A percentile compares a stretch with the other conserved stretches of the same genome.
These are phyloP conservation scores for Ustilago esculenta DNA, from an alignment of 1,284 basidiomycete species.

Conservation along the genomic window DNA sequence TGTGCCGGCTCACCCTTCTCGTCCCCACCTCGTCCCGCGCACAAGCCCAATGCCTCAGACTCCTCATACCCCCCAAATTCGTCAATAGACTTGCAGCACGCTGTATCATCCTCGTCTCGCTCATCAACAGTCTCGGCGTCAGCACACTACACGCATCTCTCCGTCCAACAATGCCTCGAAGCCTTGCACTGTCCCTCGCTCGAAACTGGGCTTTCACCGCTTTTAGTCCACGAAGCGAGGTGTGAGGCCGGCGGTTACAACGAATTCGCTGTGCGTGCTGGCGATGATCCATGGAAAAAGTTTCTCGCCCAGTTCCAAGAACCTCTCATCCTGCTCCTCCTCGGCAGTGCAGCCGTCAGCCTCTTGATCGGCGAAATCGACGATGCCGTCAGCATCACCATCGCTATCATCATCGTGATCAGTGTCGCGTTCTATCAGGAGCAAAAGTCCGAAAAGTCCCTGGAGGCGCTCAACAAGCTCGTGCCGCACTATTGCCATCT, in stretches of 20 bases:
- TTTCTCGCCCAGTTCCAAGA: slow-evolving; percentile 94
- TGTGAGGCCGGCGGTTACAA: slow-evolving; percentile 70
- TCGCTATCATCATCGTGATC: slow-evolving; percentile 92
- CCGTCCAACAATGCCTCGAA: slow-evolving; percentile 38
- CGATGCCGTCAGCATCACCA: slow-evolving; percentile 90
- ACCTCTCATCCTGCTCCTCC: slow-evolving; percentile 87
- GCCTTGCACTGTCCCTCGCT: slow-evolving; percentile 49
- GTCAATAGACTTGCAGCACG: slow-evolving; percentile 16
- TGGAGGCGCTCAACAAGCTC: slow-evolving; percentile 93
- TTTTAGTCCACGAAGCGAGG: slow-evolving; percentile 39
- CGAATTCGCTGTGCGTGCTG: slow-evolving; percentile 87
- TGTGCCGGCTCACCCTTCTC: slow-evolving; percentile 22
- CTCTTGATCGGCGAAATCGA: slow-evolving; percentile 91
- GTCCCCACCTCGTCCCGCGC: slow-evolving; percentile 21
- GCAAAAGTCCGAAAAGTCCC: slow-evolving; percentile 89
- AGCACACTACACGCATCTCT: slow-evolving; percentile 45
- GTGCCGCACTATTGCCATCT: slow-evolving; percentile 96
- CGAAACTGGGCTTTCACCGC: slow-evolving; percentile 35
- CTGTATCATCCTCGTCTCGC: slow-evolving; percentile 1
- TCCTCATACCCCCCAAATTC: slow-evolving; percentile 2
- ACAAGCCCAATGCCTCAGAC: slow-evolving; percentile 28
- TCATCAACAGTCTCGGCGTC: slow-evolving; percentile 26
- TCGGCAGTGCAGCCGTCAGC: slow-evolving; percentile 86
- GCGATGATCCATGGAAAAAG: slow-evolving; percentile 83
- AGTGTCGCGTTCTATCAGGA: slow-evolving; percentile 97